A percentile compares a stretch with the other conserved stretches of the same genome.
Evolutionary conservation across 306 rosid genomes (phyloP).

Genomic region (Inga oerstediana): DNA sequence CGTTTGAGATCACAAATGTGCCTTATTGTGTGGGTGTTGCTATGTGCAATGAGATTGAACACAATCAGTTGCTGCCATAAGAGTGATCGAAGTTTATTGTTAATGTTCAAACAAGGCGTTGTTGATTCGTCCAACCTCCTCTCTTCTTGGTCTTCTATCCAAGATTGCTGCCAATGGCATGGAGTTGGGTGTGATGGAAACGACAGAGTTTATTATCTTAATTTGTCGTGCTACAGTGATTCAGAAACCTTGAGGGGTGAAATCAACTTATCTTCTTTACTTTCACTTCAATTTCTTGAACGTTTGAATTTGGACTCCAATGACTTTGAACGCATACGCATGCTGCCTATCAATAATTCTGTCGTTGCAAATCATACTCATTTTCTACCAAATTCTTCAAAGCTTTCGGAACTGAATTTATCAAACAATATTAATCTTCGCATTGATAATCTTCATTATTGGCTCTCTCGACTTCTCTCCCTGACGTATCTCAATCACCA

Average conservation of each 20-base stretch:
- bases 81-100: neutral
- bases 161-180: neutral
- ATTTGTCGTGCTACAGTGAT: too few relatives aligned
- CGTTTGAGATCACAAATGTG: too few relatives aligned
- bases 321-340: too few relatives aligned
- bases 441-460: neutral
- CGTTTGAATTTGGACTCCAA: rapidly evolving
- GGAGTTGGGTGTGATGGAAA: too few relatives aligned
- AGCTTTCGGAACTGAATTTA: neutral
- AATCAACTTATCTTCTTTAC: neutral
- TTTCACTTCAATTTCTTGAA: too few relatives aligned
- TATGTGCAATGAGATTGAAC: too few relatives aligned
- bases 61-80: neutral
- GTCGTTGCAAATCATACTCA: neutral
- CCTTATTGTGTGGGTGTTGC: too few relatives aligned
- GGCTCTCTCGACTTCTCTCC: neutral
- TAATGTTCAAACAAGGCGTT: neutral
- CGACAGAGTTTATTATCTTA: too few relatives aligned
- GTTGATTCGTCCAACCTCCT: neutral
- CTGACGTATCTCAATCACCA: too few relatives aligned
- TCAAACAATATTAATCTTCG: neutral
- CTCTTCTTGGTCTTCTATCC: neutral
- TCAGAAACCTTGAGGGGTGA: too few relatives aligned
- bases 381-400: neutral
- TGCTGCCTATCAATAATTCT: too few relatives aligned